These are phyloP conservation scores for Podospora didyma DNA, from an alignment of 495 filamentous ascomycete species.

Conservation along the genomic window DNA sequence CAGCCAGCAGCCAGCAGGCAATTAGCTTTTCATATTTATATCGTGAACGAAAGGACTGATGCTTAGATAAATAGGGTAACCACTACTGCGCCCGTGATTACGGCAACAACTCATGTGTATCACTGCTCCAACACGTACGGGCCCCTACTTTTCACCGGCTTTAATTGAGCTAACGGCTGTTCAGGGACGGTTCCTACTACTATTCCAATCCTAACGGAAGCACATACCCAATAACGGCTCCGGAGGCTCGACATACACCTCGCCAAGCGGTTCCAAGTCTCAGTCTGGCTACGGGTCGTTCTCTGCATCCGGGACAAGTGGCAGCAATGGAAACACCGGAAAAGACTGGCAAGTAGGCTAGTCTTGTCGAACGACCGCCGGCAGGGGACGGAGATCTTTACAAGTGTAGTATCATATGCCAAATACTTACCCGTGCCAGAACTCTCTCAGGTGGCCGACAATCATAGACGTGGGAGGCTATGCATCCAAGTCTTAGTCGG, in stretches of 20 bases:
- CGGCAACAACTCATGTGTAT: conserved; percentile 12
- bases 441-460: too few species aligned
- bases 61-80: conserved; percentile 23
- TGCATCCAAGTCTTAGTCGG: too few species aligned
- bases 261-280: conserved; percentile 26
- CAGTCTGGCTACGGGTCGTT: neutral
- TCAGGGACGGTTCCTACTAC: conserved; percentile 53
- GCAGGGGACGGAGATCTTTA: too few species aligned
- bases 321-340: neutral
- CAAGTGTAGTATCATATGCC: too few species aligned
- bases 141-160: too few species aligned
- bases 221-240: conserved; percentile 43
- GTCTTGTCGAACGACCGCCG: too few species aligned
- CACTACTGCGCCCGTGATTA: conserved; percentile 33
- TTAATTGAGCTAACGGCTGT: too few species aligned
- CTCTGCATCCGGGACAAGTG: neutral
- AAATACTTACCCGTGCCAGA: too few species aligned
- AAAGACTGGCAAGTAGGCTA: too few species aligned
- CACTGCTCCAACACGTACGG: conserved; percentile 8
- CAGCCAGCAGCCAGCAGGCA: too few species aligned
- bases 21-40: neutral
- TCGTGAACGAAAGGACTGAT: neutral
- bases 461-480: too few species aligned
- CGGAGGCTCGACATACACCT: conserved; percentile 41
- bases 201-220: conserved; percentile 54